A percentile compares a stretch with the other conserved stretches of the same genome.
Evolutionary conservation across 1,284 basidiomycete genomes (phyloP).

Genomic region (Rhodotorula sp.): DNA sequence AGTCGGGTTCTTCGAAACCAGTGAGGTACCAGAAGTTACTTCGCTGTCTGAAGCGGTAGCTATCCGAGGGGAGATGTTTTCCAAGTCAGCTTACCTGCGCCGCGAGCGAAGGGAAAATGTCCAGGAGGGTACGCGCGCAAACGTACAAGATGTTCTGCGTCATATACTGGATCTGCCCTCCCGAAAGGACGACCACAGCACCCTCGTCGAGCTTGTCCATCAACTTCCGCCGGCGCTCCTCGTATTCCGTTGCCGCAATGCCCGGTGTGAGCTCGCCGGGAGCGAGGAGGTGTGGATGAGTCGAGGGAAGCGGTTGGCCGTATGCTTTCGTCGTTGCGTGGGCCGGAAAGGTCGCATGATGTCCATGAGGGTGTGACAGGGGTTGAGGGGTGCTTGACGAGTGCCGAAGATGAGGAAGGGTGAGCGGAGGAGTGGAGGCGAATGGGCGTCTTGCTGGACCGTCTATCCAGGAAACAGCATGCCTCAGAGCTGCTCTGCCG

Average conservation of each 20-base stretch:
- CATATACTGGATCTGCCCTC: conserved; percentile 82
- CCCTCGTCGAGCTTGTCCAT: conserved; percentile 75
- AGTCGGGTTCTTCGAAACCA: conserved; percentile 90
- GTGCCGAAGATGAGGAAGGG: background rate
- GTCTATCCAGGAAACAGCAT: too few species aligned
- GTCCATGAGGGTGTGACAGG: conserved; percentile 2
- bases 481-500: too few species aligned
- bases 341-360: background rate
- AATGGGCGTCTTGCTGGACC: too few species aligned
- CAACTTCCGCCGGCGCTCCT: conserved; percentile 66
- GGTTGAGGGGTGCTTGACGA: background rate
- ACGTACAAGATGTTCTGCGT: conserved; percentile 66
- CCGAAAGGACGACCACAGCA: conserved; percentile 74
- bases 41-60: conserved; percentile 88
- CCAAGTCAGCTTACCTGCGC: too few species aligned
- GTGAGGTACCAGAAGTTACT: conserved; percentile 65
- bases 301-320: conserved; percentile 72
- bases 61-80: conserved; percentile 46
- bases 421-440: background rate
- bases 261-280: conserved; percentile 78
- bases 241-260: conserved; percentile 78
- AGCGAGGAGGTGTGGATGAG: conserved; percentile 75
- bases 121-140: background rate
- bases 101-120: rapidly evolving
- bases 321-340: conserved; percentile 46